Conservation (phyloP, 768 basidiomycete species). For the Crepidotus variabilis region DNA sequence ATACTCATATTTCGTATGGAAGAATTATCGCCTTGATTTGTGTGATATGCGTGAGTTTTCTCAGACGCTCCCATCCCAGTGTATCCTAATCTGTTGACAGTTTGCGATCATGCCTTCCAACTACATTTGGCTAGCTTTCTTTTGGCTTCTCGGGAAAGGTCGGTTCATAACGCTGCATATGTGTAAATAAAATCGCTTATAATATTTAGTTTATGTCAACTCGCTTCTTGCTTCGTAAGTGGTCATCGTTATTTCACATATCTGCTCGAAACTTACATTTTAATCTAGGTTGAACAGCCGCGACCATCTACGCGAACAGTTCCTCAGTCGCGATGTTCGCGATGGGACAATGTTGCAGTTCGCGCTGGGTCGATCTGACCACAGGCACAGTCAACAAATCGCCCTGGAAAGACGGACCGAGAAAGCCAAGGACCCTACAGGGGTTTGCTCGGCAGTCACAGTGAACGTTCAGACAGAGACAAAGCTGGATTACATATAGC, state of each 20-base stretch:
- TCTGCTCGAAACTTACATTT: not conserved
- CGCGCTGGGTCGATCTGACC: not conserved
- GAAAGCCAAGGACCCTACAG: too few species aligned
- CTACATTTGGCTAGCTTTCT: conserved; percentile 45
- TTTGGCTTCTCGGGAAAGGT: conserved; percentile 53
- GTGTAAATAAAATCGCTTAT: conserved; percentile 1
- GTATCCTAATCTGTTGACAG: conserved; percentile 17
- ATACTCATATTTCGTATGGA: not conserved
- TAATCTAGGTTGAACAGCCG: conserved; percentile 41
- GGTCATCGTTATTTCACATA: not conserved
- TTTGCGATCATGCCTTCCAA: conserved; percentile 44
- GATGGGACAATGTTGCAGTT: not conserved
- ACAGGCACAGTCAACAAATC: not conserved
- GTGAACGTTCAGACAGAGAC: too few species aligned
- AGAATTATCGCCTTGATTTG: conserved; percentile 34
- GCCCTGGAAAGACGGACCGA: too few species aligned
- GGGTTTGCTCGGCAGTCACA: too few species aligned
- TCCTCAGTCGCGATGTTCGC: conserved; percentile 23
- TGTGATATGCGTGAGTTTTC: conserved; percentile 38
- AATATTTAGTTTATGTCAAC: conserved; percentile 51
- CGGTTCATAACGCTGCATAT: conserved; percentile 12
- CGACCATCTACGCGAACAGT: conserved; percentile 40
- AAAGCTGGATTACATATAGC: too few species aligned
- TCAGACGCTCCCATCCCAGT: not conserved
- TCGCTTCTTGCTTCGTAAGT: conserved; percentile 48